Evolutionary conservation across 2,329 filamentous ascomycete genomes (phyloP).

Genomic region (Waltergamsia citrina): DNA sequence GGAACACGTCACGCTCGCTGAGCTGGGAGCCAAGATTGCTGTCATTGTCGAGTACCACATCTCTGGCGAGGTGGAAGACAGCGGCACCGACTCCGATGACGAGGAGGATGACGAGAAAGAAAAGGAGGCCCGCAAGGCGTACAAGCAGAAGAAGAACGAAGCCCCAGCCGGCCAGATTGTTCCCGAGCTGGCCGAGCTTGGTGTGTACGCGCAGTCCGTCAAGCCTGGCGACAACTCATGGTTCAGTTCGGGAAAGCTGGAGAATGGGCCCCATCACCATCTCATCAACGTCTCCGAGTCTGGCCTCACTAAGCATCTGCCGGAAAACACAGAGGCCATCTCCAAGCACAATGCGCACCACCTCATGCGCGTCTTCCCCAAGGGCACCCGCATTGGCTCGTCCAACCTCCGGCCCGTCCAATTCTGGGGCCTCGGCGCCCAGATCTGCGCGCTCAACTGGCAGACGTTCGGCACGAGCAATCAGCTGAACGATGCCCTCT

Average conservation of each 20-base stretch:
- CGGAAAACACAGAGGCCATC: slow-evolving; percentile 34
- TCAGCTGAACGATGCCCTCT: slow-evolving; percentile 61
- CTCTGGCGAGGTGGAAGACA: slow-evolving; percentile 34
- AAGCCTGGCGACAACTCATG: slow-evolving; percentile 59
- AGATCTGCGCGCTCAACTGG: slow-evolving; percentile 63
- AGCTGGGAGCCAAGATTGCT: slow-evolving; percentile 53
- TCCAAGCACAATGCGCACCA: slow-evolving; percentile 52
- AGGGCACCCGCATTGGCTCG: slow-evolving; percentile 59
- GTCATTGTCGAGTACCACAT: slow-evolving; percentile 62
- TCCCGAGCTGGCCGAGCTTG: slow-evolving; percentile 54
- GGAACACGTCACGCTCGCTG: slow-evolving; percentile 46
- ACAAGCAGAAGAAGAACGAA: slow-evolving; percentile 36
- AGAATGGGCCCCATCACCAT: slow-evolving; percentile 53
- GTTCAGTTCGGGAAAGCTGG: slow-evolving; percentile 39
- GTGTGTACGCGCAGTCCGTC: slow-evolving; percentile 61
- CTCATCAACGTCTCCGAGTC: slow-evolving; percentile 62
- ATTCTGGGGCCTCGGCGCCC: slow-evolving; percentile 59
- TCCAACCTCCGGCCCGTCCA: slow-evolving; percentile 52
- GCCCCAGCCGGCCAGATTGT: slow-evolving; percentile 38
- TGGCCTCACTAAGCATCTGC: slow-evolving; percentile 42
- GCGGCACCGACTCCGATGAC: slow-evolving; percentile 22
- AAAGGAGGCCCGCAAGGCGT: slow-evolving; percentile 36
- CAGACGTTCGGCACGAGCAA: slow-evolving; percentile 57
- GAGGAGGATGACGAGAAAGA: slow-evolving; percentile 33
- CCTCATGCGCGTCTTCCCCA: slow-evolving; percentile 63